Conservation (phyloP, 2,329 filamentous ascomycete genomes). For the Colletotrichum lupini region DNA sequence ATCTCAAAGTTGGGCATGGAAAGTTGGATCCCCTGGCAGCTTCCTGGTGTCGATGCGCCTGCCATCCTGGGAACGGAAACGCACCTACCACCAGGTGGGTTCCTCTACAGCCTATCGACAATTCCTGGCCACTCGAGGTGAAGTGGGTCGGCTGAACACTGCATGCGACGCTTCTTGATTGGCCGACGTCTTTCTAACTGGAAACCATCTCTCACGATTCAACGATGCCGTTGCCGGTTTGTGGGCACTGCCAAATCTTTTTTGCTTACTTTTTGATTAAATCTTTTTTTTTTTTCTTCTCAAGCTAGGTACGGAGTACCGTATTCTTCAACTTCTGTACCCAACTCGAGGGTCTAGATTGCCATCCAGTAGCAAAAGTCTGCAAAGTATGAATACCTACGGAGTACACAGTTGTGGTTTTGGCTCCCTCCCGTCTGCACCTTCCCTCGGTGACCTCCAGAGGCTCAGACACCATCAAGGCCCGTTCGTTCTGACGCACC, state of each 20-base stretch:
- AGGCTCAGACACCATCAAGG: neutral
- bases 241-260: constrained; percentile 16
- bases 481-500: neutral
- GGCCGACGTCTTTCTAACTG: constrained; percentile 12
- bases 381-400: no score
- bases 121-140: constrained; percentile 24
- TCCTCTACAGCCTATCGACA: neutral
- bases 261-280: neutral
- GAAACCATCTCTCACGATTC: constrained; percentile 14
- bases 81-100: constrained; percentile 19
- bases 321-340: neutral
- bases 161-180: neutral
- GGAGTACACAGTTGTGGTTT: neutral
- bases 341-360: neutral
- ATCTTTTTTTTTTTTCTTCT: neutral
- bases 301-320: neutral
- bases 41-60: constrained; percentile 31
- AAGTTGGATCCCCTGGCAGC: neutral
- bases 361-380: neutral
- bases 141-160: constrained; percentile 20
- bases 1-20: neutral
- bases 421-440: constrained; percentile 12
- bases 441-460: neutral
- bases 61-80: constrained; percentile 11
- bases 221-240: constrained; percentile 2